Base-by-base conservation (phyloP, 768 basidiomycete species). In the Termitomyces heimii region DNA sequence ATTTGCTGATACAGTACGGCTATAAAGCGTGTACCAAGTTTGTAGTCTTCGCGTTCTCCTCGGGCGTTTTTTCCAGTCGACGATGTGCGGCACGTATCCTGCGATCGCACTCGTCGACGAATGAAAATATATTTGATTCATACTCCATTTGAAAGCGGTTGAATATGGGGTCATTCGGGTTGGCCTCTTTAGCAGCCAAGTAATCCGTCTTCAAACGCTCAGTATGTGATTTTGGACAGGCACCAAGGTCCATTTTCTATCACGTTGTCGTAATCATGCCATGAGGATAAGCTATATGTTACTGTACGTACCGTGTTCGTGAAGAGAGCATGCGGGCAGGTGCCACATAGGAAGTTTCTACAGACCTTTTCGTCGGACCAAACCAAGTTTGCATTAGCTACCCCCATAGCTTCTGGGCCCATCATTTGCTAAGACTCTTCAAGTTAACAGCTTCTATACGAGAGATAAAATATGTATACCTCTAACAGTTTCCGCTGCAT, bases 391-490 rank as follows among this genome's bases (percentile, higher is more conserved):
- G 89, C 87, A 64, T 92, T 93, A 45, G 91, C 86, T 44, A 94
- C 87, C 65, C 97, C 97, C 93, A 99, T 96, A 20, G 97, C 94
- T 75, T 99, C 96, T 46, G 96, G 91, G n/a, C 94, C 96, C 95
- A 98, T 98, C 94, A 96, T 97, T 95, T 97, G 95, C 95, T 97
- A 62, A 52, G 61, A 52, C 12, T 59, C 58, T 18, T 59, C 70
- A 24, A 68, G 48, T 72, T n/a, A 62, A 80, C 82, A 74, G 83
- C 78, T 52, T 83, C 70, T 54, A n/a, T n/a, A 16, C 35, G 31
- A 39, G 28, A 53, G 22, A 55, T 45, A 40, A 9, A 0, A 32
- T 34, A 31, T 42, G 61, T 70, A 39, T 65, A 80, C 71, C 77
- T 77, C 79, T 56, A 77, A 66, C 73, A 98, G 90, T 88, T 93